Evolutionary conservation across 2,329 filamentous ascomycete genomes (phyloP), one percentile per base, ranked within the genome.

Genomic region (Sordariomycetes sp.): DNA sequence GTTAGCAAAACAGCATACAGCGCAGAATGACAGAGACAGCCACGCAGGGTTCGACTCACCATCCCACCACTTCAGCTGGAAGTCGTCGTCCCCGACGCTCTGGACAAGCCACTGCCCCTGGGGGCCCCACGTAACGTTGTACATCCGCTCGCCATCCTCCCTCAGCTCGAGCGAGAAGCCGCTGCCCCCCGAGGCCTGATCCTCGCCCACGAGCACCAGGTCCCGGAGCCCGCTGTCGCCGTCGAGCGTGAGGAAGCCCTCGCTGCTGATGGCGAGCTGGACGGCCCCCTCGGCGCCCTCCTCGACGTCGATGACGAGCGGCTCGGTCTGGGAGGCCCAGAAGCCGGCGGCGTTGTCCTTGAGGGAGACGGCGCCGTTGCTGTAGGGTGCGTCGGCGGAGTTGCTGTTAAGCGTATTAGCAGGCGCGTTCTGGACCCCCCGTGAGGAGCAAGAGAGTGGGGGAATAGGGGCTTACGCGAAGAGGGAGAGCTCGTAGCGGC

Each of bases 1-100:
- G 43, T 48, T n/a, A 48, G 43, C 16, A n/a, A 48, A 14, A 3
- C 37, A 11, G 37, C 3, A 40, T 14, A 14, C 37, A 14, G 5
- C 37, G 53, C 11, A 22, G 32, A 32, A 37, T 22, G 37, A n/a
- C 22, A 54, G n/a, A 22, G 34, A 3, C 37, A 7, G 34, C 12
- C 2, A 40, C 51, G 28, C 14, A 8, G 18, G 53, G 25, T 4
- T 24, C 22, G n/a, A 57, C 55, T 52, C 34, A 57, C 55, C 46
- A 40, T 57, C 55, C 43, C 46, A 40, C 55, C 55, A 57, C 35
- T 51, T 37, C 7, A 57, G 55, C 55, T 57, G 46, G 20, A 37
- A 57, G 20, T 51, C 55, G 18, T 57, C 55, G 28, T 52, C 46
- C 11, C 37, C 50, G 12, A 46, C 37, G 22, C 37, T 57, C 43